Percentiles rank a stretch among this genome's conserved stretches.
Evolutionary conservation across 768 basidiomycete genomes (phyloP).

Genomic region (Boletus edulis): DNA sequence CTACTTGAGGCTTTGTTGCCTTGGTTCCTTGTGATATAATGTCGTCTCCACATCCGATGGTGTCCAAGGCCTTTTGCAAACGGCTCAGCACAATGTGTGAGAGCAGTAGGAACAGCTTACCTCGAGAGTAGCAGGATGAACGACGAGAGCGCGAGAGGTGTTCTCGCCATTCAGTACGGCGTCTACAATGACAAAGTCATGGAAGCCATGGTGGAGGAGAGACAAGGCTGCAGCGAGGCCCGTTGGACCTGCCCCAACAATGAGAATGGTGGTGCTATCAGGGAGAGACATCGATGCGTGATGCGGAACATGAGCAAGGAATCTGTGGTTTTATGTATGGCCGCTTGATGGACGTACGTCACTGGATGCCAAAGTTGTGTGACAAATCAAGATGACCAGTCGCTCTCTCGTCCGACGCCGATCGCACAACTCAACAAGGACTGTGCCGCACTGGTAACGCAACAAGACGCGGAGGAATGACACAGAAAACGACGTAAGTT

Average conservation of each 20-base stretch:
- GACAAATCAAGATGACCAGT: slow-evolving; percentile 3
- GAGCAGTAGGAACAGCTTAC: slow-evolving; percentile 17
- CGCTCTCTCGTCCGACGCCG: not conserved
- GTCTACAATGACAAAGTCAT: slow-evolving; percentile 46
- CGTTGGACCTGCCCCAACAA: slow-evolving; percentile 51
- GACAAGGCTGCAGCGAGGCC: slow-evolving; percentile 50
- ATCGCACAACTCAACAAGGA: not conserved
- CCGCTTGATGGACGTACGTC: too few species aligned
- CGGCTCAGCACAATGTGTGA: not conserved
- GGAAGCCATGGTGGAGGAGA: slow-evolving; percentile 40
- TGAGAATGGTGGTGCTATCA: slow-evolving; percentile 39
- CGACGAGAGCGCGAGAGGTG: slow-evolving; percentile 44
- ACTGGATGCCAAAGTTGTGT: too few species aligned
- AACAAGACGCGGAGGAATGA: too few species aligned
- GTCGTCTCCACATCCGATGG: slow-evolving; percentile 39
- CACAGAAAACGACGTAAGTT: too few species aligned
- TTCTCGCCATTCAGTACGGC: slow-evolving; percentile 32
- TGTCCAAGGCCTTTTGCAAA: slow-evolving; percentile 38
- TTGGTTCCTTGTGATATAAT: slow-evolving; percentile 41
- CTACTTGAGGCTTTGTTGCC: slow-evolving; percentile 21
- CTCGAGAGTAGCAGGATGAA: slow-evolving; percentile 58
- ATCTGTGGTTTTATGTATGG: not conserved
- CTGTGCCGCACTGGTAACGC: too few species aligned
- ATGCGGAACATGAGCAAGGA: not conserved
- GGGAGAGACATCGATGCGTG: slow-evolving; percentile 29